A percentile compares a stretch with the other conserved stretches of the same genome.
Conservation (phyloP, 768 basidiomycete genomes). For the Termitomyces sp. region DNA sequence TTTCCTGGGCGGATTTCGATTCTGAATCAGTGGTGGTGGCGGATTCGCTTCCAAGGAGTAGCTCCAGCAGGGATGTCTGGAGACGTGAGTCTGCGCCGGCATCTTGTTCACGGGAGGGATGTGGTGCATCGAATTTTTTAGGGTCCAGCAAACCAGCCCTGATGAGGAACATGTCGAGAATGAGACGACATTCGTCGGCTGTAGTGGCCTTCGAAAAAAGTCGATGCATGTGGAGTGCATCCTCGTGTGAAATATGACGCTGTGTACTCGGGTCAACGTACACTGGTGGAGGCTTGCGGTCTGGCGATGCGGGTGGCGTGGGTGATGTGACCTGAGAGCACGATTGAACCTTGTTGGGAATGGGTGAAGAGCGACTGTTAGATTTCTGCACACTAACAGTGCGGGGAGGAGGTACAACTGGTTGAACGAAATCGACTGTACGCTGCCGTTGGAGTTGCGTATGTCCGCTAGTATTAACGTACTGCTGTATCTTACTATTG, state of each 20-base stretch:
- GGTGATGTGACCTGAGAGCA: background rate
- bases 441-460: background rate
- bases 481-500: background rate
- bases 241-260: slow-evolving; percentile 32
- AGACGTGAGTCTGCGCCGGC: slow-evolving; percentile 28
- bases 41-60: slow-evolving; percentile 31
- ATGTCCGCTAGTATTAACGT: background rate
- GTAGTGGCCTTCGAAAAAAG: slow-evolving; percentile 66
- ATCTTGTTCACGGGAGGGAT: slow-evolving; percentile 21
- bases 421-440: background rate
- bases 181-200: slow-evolving; percentile 80
- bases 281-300: slow-evolving; percentile 17
- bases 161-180: slow-evolving; percentile 79
- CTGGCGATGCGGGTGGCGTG: slow-evolving; percentile 2
- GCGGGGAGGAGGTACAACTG: background rate
- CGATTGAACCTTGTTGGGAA: background rate
- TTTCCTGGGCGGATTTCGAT: slow-evolving; percentile 8
- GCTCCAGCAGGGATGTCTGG: slow-evolving; percentile 50
- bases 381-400: background rate
- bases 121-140: slow-evolving; percentile 26
- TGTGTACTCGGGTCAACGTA: slow-evolving; percentile 12
- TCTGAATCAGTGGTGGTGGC: slow-evolving; percentile 1
- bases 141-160: slow-evolving; percentile 46
- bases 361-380: background rate
- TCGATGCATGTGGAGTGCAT: slow-evolving; percentile 64